Evolutionary conservation across 2,329 filamentous ascomycete genomes (phyloP), one percentile per base, ranked within the genome.

Genomic region (Colletotrichum simmondsii): DNA sequence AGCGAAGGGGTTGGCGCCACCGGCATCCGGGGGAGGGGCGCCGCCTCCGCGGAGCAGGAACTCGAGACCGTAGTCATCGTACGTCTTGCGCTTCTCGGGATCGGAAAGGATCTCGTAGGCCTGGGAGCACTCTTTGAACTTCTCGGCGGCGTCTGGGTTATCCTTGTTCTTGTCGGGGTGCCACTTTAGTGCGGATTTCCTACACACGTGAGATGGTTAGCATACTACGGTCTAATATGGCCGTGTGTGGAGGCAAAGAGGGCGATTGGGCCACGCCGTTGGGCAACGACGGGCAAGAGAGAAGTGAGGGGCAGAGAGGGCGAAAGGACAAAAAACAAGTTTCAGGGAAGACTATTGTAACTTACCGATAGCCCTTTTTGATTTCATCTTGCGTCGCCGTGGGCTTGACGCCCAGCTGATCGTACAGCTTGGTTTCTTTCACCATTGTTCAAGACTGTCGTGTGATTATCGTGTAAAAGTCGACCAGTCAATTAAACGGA

Each of bases 121-220:
- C 85, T 98, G 95, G 1, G 95, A 98, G 76, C 95, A 94, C 83
- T 98, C 97, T 86, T 99, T 99, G 89, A 99, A 99, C 84, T 96
- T 98, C 82, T 98, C 97, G 73, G 91, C 88, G 10, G 96, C 94
- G 65, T 91, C 86, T 35, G 95, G 92, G 78, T 96, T 95, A 85
- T 97, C 92, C 83, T 95, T 95, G 88, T 98, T 99, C 89, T 98
- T 99, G 87, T 99, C 97, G 7, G 97, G 97, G 81, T 99, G 97
- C 85, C 92, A 95, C 85, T 95, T 97, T 81, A 98, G 85, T 67
- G 96, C 96, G 68, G 92, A 90, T 88, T 98, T 98, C 75, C 93
- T 95, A 81, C 71, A 64, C 53, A 73, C 35, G 42, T 68, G 68
- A 61, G 37, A 58, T 79, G 75, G 82, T 87, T 79, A 87, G 85